These are phyloP conservation scores for Kwoniella sp. DNA, from an alignment of 768 basidiomycete genomes.

Conservation along the genomic window DNA sequence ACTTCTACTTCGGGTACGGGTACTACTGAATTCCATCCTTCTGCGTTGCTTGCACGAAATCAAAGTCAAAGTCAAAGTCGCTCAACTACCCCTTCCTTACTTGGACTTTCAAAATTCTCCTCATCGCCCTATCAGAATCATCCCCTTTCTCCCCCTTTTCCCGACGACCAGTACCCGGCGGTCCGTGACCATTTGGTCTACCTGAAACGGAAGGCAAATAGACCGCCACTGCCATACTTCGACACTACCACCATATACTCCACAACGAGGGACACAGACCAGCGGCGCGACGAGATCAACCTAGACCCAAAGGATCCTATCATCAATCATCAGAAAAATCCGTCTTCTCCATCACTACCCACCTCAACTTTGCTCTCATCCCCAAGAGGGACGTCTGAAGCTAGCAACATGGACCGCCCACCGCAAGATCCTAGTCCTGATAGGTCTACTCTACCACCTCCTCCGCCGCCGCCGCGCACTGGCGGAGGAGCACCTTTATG, in stretches of 20 bases:
- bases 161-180: not conserved
- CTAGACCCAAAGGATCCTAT: not conserved
- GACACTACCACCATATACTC: not conserved
- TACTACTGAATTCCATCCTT: not conserved
- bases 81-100: not conserved
- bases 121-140: not conserved
- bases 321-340: not conserved
- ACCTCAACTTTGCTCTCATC: not conserved
- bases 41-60: not conserved
- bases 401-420: not conserved
- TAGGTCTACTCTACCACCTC: not conserved
- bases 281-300: not conserved
- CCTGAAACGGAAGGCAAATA: not conserved
- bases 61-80: not conserved
- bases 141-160: not conserved
- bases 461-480: not conserved
- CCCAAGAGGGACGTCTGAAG: not conserved
- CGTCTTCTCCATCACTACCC: not conserved
- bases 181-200: not conserved
- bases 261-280: not conserved
- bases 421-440: not conserved
- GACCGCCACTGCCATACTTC: not conserved
- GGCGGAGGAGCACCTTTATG: not conserved
- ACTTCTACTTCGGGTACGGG: no score
- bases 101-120: not conserved